Evolutionary conservation across 768 basidiomycete genomes (phyloP).

Genomic region (Kwoniella mangroviensis): DNA sequence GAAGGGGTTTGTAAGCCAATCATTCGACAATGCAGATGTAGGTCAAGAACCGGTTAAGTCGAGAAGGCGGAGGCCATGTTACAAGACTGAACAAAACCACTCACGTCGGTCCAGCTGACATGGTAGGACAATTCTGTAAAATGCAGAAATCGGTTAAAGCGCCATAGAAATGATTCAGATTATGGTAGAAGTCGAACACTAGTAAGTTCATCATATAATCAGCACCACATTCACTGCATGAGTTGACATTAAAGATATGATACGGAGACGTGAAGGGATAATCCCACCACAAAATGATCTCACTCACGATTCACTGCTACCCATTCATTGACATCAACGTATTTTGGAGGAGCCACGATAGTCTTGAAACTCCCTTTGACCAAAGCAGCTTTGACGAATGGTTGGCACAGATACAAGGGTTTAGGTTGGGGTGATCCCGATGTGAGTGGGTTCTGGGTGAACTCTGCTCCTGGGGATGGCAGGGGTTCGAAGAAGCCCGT

Average conservation of each 20-base stretch:
- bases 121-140: conserved; percentile 82
- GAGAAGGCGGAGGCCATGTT: neutral
- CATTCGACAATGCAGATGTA: neutral
- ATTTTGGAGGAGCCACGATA: conserved; percentile 94
- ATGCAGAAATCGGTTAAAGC: conserved; percentile 93
- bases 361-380: conserved; percentile 99
- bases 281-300: neutral
- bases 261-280: too few relatives aligned
- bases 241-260: neutral
- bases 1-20: neutral
- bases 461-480: conserved; percentile 45
- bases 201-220: neutral
- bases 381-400: conserved; percentile 91
- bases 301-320: conserved; percentile 88
- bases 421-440: conserved; percentile 36
- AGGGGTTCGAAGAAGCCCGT: conserved; percentile 47
- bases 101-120: conserved; percentile 85
- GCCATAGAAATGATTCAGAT: conserved; percentile 95
- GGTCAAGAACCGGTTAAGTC: too few relatives aligned
- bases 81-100: neutral
- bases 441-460: conserved; percentile 15
- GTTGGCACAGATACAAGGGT: conserved; percentile 81
- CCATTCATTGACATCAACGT: conserved; percentile 95
- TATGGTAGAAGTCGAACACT: conserved; percentile 98
- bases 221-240: neutral